Percentiles rank a stretch among this genome's conserved stretches.
Evolutionary conservation across 2,329 filamentous ascomycete genomes (phyloP).

Genomic region (Zasmidium citrigriseum): DNA sequence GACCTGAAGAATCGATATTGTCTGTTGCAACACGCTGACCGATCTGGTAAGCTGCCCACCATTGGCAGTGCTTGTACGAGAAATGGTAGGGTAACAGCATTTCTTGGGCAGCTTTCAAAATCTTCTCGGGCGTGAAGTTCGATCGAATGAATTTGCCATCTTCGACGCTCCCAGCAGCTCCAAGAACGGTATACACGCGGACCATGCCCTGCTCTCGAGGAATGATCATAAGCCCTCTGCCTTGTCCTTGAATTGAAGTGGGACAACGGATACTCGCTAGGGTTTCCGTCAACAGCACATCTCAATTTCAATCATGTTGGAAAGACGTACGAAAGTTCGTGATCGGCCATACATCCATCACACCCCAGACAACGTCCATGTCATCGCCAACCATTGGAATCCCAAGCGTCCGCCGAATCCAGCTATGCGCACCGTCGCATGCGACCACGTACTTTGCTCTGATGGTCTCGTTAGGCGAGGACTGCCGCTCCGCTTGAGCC

Average conservation of each 20-base stretch:
- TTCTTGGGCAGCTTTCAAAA: background rate
- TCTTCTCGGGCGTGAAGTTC: background rate
- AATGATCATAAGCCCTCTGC: constrained; percentile 64
- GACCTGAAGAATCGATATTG: background rate
- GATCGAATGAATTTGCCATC: constrained; percentile 48
- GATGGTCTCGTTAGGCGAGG: background rate
- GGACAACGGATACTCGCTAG: too few species aligned
- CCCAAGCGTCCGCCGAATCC: background rate
- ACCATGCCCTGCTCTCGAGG: constrained; percentile 56
- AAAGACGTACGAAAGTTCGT: background rate
- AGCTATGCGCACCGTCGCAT: background rate
- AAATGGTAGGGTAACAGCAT: background rate
- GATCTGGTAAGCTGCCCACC: constrained; percentile 77
- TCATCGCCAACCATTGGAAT: constrained; percentile 45
- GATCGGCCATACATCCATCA: background rate
- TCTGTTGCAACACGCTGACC: constrained; percentile 60
- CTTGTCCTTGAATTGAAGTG: background rate
- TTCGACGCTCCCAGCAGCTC: constrained; percentile 41
- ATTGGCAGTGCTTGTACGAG: constrained; percentile 47
- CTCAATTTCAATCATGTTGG: too few species aligned
- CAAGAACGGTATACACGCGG: constrained; percentile 28
- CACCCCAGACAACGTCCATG: constrained; percentile 36
- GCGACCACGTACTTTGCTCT: background rate
- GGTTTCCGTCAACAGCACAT: too few species aligned
- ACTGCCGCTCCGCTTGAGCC: constrained; percentile 35